Conservation (phyloP, 2,329 filamentous ascomycete genomes). For the Myriosclerotinia scirpicola region DNA sequence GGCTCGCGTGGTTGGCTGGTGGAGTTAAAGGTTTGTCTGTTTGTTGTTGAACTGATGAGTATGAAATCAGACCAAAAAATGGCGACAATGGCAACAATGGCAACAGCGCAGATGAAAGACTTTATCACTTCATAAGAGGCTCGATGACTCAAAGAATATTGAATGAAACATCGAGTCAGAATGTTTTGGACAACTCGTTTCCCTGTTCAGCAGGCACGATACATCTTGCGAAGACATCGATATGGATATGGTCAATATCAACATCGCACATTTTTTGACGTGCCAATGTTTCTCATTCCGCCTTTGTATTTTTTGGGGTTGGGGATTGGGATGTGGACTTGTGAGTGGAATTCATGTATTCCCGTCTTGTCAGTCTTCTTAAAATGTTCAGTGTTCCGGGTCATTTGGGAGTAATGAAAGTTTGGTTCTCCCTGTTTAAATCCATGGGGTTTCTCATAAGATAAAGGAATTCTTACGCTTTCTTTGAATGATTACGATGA, state of each 20-base stretch:
- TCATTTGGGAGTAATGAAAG: not conserved
- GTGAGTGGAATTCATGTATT: constrained; percentile 17
- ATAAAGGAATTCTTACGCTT: too few species aligned
- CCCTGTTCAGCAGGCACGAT: constrained; percentile 2
- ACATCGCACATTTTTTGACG: constrained; percentile 27
- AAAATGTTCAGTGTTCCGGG: not conserved
- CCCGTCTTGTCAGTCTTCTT: not conserved
- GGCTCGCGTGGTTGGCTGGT: not conserved
- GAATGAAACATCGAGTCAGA: not conserved
- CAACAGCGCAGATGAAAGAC: not conserved
- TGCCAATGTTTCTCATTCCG: constrained; percentile 41
- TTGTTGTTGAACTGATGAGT: too few species aligned
- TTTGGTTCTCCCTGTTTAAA: not conserved
- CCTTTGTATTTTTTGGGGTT: constrained; percentile 67
- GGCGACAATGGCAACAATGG: not conserved
- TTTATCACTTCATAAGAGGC: not conserved
- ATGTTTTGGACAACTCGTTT: constrained; percentile 15
- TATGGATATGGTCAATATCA: constrained; percentile 21
- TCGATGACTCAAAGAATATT: not conserved
- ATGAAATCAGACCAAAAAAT: too few species aligned
- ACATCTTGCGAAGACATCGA: constrained; percentile 8
- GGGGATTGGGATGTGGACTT: constrained; percentile 62
- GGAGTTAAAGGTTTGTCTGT: not conserved
- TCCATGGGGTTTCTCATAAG: not conserved
- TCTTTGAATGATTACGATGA: not conserved